phyloP scores from a whole-genome alignment of 257 asterid species.

The Thymus quinquecostatus region DNA sequence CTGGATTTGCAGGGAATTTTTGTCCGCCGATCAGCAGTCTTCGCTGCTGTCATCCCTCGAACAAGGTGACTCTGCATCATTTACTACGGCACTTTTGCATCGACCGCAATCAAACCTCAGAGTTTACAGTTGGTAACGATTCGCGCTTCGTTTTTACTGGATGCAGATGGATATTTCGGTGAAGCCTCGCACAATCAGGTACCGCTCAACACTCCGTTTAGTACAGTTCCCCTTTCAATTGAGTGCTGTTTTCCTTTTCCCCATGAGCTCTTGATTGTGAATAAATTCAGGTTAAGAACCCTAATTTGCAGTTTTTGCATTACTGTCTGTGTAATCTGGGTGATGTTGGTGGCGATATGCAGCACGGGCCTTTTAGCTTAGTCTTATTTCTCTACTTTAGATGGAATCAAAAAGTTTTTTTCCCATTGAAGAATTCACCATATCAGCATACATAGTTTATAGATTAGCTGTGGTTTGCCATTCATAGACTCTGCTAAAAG shows the following conservation, averaged over 20 bases:
- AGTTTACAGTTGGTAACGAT: background rate
- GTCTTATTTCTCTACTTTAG: background rate
- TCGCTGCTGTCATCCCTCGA: conserved; percentile 62
- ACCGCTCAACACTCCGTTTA: background rate
- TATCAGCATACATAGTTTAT: background rate
- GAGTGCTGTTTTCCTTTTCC: background rate
- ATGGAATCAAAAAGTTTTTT: background rate
- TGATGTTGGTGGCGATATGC: background rate
- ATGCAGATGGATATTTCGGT: conserved; percentile 82
- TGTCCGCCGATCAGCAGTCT: conserved; percentile 63
- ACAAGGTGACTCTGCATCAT: conserved; percentile 44
- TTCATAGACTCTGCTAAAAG: background rate
- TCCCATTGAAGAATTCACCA: background rate
- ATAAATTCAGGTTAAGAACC: conserved; percentile 50
- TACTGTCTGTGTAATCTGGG: background rate
- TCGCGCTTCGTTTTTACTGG: conserved; percentile 32
- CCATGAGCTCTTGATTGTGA: background rate
- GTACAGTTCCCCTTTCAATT: background rate
- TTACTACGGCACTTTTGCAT: background rate
- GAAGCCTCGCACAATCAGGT: conserved; percentile 81
- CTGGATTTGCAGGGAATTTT: conserved; percentile 69
- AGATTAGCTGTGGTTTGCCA: background rate
- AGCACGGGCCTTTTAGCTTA: background rate
- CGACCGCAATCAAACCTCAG: background rate
- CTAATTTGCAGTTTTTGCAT: background rate